Percentiles rank a stretch among this genome's conserved stretches.
These are phyloP conservation scores for Juglanconis juglandina DNA, from an alignment of 2,329 filamentous ascomycete genomes.

Conservation along the genomic window DNA sequence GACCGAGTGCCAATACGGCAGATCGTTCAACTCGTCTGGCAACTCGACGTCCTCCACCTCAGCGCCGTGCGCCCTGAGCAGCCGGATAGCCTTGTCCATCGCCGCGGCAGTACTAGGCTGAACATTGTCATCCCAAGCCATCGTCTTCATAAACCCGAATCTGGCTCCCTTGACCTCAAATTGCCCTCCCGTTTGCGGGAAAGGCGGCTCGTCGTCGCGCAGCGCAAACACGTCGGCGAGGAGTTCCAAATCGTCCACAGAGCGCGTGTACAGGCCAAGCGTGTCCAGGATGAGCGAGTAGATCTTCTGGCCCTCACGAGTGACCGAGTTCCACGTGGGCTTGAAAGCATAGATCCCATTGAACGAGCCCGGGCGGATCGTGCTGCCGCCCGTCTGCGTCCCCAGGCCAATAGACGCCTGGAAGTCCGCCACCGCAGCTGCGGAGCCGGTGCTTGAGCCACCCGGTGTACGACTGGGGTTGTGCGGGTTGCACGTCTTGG, in stretches of 20 bases:
- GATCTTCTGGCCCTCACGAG: slow-evolving; percentile 57
- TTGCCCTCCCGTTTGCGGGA: neutral
- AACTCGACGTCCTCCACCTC: slow-evolving; percentile 54
- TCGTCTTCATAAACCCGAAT: slow-evolving; percentile 11
- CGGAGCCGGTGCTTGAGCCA: slow-evolving; percentile 65
- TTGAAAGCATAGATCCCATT: slow-evolving; percentile 64
- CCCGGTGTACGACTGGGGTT: slow-evolving; percentile 54
- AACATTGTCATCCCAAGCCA: slow-evolving; percentile 4
- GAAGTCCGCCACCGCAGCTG: slow-evolving; percentile 61
- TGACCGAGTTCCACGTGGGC: slow-evolving; percentile 63
- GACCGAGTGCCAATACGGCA: slow-evolving; percentile 50
- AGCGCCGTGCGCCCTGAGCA: slow-evolving; percentile 47
- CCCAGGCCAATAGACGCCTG: slow-evolving; percentile 60
- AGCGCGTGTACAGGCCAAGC: slow-evolving; percentile 57
- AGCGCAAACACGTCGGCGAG: slow-evolving; percentile 53
- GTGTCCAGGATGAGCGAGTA: slow-evolving; percentile 61
- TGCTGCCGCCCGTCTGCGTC: slow-evolving; percentile 64
- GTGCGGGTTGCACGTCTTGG: slow-evolving; percentile 57
- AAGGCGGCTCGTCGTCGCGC: slow-evolving; percentile 42
- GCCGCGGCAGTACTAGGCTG: slow-evolving; percentile 27
- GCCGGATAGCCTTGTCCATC: slow-evolving; percentile 34
- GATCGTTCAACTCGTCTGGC: slow-evolving; percentile 43
- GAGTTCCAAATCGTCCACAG: slow-evolving; percentile 55
- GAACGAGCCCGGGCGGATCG: slow-evolving; percentile 61
- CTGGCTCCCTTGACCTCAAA: slow-evolving; percentile 11